A percentile compares a stretch with the other conserved stretches of the same genome.
Conservation (phyloP, 1,284 basidiomycete species). For the Marasmius fiardii region DNA sequence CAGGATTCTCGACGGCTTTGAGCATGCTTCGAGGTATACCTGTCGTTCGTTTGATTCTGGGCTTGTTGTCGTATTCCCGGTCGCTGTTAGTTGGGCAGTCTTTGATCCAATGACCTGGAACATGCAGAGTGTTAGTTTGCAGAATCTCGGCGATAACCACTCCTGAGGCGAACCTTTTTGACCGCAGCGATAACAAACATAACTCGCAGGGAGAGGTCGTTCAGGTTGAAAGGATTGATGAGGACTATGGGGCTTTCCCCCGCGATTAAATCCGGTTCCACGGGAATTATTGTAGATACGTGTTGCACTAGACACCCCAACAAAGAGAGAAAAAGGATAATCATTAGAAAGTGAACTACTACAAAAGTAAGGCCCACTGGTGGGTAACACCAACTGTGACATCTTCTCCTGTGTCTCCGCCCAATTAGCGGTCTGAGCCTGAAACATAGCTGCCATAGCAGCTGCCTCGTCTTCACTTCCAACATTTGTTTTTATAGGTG, state of each 20-base stretch:
- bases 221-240: constrained; percentile 51
- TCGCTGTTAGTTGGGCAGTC: constrained; percentile 98
- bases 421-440: constrained; percentile 89
- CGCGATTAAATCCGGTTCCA: constrained; percentile 55
- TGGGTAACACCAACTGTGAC: constrained; percentile 84
- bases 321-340: constrained; percentile 34
- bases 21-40: constrained; percentile 98
- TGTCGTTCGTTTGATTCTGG: constrained; percentile 96
- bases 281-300: constrained; percentile 67
- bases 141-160: neutral
- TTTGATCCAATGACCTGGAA: constrained; percentile 96
- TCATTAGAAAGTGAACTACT: constrained; percentile 68
- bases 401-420: constrained; percentile 96
- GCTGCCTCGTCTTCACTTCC: constrained; percentile 75
- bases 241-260: constrained; percentile 55
- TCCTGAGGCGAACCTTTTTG: constrained; percentile 76
- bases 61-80: constrained; percentile 90
- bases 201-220: constrained; percentile 83
- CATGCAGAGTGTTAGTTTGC: constrained; percentile 12
- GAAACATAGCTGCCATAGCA: constrained; percentile 95
- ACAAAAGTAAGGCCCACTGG: constrained; percentile 49
- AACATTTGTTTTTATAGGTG: constrained; percentile 37
- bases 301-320: constrained; percentile 50
- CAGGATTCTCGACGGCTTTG: constrained; percentile 90
- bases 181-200: constrained; percentile 99